Base-by-base conservation (phyloP, 768 basidiomycete genomes). In the Lactifluus volemus region DNA sequence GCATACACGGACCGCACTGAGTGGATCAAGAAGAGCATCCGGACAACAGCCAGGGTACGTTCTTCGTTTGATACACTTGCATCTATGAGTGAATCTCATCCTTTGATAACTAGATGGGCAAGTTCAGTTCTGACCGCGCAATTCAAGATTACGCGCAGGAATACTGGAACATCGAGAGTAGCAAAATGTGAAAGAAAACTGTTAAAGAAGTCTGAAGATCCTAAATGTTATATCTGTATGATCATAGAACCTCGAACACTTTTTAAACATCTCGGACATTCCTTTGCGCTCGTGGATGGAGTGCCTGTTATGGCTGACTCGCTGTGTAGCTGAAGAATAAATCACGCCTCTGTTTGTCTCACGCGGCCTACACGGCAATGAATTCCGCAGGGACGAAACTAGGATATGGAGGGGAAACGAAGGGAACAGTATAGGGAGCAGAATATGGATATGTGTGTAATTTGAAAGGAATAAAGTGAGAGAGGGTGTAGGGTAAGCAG, bases 51-150 rank as follows among this genome's bases (percentile, higher is more conserved):
- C 39, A 89, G 88, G 79, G 84, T 83, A 59, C 9, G 63, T 65
- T 57, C 14, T 14, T 6, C 17, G 4, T 30, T 25, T 41, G 30
- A 12, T 55, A 32, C 17, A 7, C 14, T 10, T 44, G 15, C 29
- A 21, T 19, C 53, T 44, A 5, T 30, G 14, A 15, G 25, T 38
- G 8, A 11, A 44, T 48, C 36, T 11, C 39, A 47, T 25, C 15
- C 29, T 29, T 53, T 29, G 15, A 36, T 61, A 36, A 59, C 52
- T 66, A 87, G 84, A 98, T 97, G 94, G 94, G 93, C 72, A 95
- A 94, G 70, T 98, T 98, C 78, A 93, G 92, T 72, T 91, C 89
- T 38, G 96, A 98, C 71, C 81, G 95, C 55, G 90, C 92, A 4
- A 95, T 97, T 69, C 83, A 84, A 66, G 89, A 93, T 71, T 96